phyloP scores from a whole-genome alignment of 495 filamentous ascomycete species.

The Evernia prunastri region DNA sequence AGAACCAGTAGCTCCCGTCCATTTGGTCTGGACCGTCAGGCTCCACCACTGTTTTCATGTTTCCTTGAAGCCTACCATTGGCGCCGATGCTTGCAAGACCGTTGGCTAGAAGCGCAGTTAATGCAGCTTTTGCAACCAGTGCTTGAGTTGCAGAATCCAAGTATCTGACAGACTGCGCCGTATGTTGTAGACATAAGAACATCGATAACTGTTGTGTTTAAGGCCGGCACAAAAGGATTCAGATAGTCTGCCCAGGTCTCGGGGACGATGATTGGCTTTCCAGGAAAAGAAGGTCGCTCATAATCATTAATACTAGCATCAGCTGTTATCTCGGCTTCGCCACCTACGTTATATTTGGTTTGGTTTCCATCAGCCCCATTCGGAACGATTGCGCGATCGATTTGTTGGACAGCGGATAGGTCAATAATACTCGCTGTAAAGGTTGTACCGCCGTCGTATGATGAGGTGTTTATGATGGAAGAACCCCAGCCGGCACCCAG shows the following conservation, averaged over 20 bases:
- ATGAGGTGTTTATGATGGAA: conserved; percentile 2
- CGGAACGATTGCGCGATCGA: too few species aligned
- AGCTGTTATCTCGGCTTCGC: neutral
- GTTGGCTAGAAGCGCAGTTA: conserved; percentile 12
- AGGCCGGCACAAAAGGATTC: conserved; percentile 11
- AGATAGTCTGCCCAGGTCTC: conserved; percentile 18
- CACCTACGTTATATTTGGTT: too few species aligned
- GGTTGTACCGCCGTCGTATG: neutral
- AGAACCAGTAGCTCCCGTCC: conserved; percentile 22
- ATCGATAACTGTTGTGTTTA: conserved; percentile 15
- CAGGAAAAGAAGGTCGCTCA: neutral
- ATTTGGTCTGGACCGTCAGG: neutral
- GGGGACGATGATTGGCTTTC: conserved; percentile 8
- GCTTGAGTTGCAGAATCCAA: neutral
- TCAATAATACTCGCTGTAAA: neutral
- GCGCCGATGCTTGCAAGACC: conserved; percentile 20
- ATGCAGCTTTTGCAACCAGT: neutral
- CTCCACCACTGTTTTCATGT: conserved; percentile 5
- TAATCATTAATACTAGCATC: neutral
- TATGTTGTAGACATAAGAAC: neutral
- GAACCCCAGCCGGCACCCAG: conserved; percentile 13
- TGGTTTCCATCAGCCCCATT: too few species aligned
- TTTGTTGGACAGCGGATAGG: neutral
- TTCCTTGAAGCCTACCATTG: conserved; percentile 16
- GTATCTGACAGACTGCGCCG: neutral